phyloP scores from a whole-genome alignment of 148 eudicot genomes.

The Rhododendron vialii region DNA sequence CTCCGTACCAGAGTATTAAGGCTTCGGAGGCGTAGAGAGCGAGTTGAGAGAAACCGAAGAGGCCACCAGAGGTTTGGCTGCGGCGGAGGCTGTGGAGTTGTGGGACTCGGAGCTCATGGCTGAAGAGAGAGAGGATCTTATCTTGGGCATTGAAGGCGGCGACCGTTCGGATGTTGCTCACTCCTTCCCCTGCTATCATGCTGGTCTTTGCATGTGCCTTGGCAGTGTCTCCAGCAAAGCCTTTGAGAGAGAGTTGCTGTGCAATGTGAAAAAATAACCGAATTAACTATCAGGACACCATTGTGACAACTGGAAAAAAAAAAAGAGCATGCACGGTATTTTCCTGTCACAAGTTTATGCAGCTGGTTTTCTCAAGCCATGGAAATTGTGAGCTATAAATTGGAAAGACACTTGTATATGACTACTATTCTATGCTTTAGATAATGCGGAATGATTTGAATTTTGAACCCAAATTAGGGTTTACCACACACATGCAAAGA shows the following conservation, averaged over 20 bases:
- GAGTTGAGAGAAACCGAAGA: constrained; percentile 95
- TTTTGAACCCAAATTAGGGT: not conserved
- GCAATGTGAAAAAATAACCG: constrained; percentile 6
- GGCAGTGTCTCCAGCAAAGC: constrained; percentile 99
- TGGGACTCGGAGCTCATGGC: constrained; percentile 65
- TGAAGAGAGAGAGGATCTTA: constrained; percentile 74
- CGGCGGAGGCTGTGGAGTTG: constrained; percentile 69
- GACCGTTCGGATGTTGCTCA: constrained; percentile 93
- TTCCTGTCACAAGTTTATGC: not conserved
- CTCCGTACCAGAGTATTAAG: constrained; percentile 94
- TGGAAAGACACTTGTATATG: not conserved
- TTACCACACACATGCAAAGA: not conserved
- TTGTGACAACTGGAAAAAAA: not conserved
- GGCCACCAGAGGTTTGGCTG: constrained; percentile 70
- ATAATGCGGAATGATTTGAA: not conserved
- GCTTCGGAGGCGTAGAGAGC: constrained; percentile 92
- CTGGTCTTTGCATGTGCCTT: constrained; percentile 99
- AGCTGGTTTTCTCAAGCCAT: not conserved
- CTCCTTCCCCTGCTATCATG: constrained; percentile 99
- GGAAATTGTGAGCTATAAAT: not conserved
- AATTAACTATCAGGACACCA: constrained; percentile 6
- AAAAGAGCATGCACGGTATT: not conserved
- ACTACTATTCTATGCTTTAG: not conserved
- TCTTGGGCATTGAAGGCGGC: constrained; percentile 99
- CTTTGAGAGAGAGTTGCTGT: constrained; percentile 98